Percentiles rank a stretch among this genome's conserved stretches.
Evolutionary conservation across 495 filamentous ascomycete genomes (phyloP).

Genomic region (Neurospora intermedia): DNA sequence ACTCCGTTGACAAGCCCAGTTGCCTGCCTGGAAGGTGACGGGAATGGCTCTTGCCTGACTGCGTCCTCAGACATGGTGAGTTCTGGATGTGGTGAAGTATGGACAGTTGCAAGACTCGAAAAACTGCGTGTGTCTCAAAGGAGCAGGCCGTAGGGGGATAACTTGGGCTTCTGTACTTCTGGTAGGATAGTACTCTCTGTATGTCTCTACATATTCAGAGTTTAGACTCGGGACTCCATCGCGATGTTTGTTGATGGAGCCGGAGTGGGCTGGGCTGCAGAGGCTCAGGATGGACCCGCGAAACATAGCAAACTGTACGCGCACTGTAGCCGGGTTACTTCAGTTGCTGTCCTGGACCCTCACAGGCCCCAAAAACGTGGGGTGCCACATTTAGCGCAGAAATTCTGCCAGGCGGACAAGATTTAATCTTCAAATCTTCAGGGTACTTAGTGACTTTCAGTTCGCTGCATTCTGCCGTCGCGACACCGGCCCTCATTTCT

Average conservation of each 20-base stretch:
- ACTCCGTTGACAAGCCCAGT: constrained; percentile 54
- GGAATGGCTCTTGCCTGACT: constrained; percentile 47
- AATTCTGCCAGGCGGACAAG: constrained; percentile 41
- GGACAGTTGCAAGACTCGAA: not conserved
- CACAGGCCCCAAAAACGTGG: not conserved
- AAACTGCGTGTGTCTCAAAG: not conserved
- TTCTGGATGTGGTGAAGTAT: not conserved
- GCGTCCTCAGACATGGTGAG: constrained; percentile 14
- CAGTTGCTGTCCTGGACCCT: not conserved
- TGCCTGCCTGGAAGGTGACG: constrained; percentile 59
- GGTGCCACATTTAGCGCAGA: constrained; percentile 5
- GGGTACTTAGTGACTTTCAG: not conserved
- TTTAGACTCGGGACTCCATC: not conserved
- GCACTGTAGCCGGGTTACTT: not conserved
- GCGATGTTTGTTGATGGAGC: not conserved
- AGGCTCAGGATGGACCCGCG: not conserved
- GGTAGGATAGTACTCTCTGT: not conserved
- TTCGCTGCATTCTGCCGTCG: not conserved
- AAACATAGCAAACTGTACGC: not conserved
- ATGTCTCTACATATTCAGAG: not conserved
- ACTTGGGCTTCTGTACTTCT: not conserved
- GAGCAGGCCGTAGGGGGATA: not conserved
- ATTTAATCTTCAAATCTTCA: constrained; percentile 19
- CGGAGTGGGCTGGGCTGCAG: not conserved
- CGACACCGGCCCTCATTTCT: not conserved